Conservation (phyloP, 352 stramenopile species). For the Achlya hypogyna region DNA sequence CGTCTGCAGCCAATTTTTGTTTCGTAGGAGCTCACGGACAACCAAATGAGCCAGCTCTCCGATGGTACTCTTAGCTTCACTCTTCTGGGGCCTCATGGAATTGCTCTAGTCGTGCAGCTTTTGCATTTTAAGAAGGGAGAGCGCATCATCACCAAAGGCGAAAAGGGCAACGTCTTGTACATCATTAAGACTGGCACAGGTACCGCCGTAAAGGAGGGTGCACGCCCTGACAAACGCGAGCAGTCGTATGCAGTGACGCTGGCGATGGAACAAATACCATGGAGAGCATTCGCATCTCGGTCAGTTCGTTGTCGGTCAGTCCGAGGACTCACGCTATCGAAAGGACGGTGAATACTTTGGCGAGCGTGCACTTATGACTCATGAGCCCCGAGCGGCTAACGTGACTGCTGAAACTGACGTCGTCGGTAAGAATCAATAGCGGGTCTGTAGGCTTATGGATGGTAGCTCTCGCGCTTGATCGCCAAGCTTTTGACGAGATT, state of each 20-base stretch:
- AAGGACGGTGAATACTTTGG: constrained; percentile 87
- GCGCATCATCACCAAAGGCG: constrained; percentile 77
- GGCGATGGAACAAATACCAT: constrained; percentile 28
- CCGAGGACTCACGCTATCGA: constrained; percentile 32
- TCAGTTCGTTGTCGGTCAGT: not conserved
- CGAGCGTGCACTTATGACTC: constrained; percentile 85
- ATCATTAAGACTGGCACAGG: constrained; percentile 69
- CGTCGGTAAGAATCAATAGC: constrained; percentile 20
- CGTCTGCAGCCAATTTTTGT: not conserved
- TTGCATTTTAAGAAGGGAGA: constrained; percentile 57
- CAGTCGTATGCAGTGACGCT: constrained; percentile 48
- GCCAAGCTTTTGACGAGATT: constrained; percentile 89
- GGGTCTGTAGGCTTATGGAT: not conserved
- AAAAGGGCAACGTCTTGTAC: constrained; percentile 72
- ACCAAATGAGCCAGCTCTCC: constrained; percentile 47
- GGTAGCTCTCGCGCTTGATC: constrained; percentile 73
- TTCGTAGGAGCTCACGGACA: constrained; percentile 34
- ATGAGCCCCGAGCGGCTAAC: constrained; percentile 83
- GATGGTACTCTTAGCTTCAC: constrained; percentile 15
- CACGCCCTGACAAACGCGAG: too few species aligned
- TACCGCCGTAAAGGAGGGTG: too few species aligned
- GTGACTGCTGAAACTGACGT: constrained; percentile 71
- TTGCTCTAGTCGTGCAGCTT: constrained; percentile 38
- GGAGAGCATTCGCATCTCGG: constrained; percentile 12
- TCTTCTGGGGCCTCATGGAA: not conserved